Conservation (phyloP, 139 green algal species). For the Diplosphaera chodatii region DNA sequence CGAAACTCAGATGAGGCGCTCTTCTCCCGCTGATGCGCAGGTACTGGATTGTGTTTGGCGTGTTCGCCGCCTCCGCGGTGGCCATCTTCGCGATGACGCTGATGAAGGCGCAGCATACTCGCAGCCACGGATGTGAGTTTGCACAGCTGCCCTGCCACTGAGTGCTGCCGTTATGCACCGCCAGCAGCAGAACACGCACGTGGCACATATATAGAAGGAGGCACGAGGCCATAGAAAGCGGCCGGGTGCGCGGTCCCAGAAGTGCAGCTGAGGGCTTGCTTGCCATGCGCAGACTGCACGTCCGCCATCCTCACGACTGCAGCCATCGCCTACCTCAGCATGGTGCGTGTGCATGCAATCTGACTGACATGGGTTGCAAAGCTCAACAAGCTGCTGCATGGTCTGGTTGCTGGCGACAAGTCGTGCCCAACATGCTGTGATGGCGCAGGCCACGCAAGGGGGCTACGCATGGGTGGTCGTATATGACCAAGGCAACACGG, state of each 20-base stretch:
- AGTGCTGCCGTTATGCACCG: no score
- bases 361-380: not conserved
- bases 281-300: constrained; percentile 7
- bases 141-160: no score
- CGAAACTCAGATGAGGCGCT: no score
- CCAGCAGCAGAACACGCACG: no score
- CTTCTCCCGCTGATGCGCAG: no score
- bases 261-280: no score
- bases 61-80: not conserved
- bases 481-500: not conserved
- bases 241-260: no score
- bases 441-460: not conserved
- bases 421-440: no score
- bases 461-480: not conserved
- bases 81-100: not conserved
- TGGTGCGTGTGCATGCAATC: constrained; percentile 2
- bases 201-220: no score
- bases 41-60: not conserved
- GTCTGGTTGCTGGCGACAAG: no score
- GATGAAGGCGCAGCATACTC: not conserved
- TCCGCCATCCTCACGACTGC: constrained; percentile 7
- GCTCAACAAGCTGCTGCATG: no score
- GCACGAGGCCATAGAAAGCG: no score
- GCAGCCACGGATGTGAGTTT: not conserved
- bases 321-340: constrained; percentile 12